Base-by-base conservation (phyloP, 2,329 filamentous ascomycete species). In the Colletotrichum cuscutae region DNA sequence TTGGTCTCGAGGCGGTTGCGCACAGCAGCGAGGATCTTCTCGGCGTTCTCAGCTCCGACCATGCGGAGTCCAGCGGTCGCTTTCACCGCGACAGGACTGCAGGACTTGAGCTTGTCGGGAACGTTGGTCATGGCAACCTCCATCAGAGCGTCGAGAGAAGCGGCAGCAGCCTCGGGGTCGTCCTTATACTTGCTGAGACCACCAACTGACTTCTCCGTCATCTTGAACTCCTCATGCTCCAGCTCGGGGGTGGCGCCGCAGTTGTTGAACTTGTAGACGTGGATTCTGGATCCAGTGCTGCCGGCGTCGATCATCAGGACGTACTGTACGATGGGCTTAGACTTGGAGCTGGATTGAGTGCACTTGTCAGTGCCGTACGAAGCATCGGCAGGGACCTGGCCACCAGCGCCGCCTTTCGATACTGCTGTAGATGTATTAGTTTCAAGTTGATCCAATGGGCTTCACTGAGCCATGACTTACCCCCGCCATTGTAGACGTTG, bases 201-300 rank as follows among this genome's bases (percentile, higher is more conserved):
- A 86, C 95, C 95, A 66, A 94, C 89, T 77, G 89, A 91, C 89
- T 95, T 96, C 81, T 94, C 91, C 12, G 95, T 98, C 93, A 95
- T 95, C 86, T 96, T 92, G 84, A 99, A 99, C 71, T 94, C 89
- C 81, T 99, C 97, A 80, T 91, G 87, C 85, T 99, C 97, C 63
- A 99, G 90, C 84, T 98, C 95, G 30, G 97, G 97, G n/a, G 95
- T 95, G 8, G 94, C 86, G 13, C 95, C 97, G 85, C 96, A 99
- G 86, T 98, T 98, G 88, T 98, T 98, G 90, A 98, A 99, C 81
- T 95, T 94, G 89, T 98, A 99, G 72, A 98, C 95, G 86, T 99
- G 97, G 81, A 99, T 98, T 78, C 97, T 93, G 73, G 97, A 98
- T 74, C 97, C 97, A 67, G 97, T 98, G 87, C 95, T 98, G 78